Conservation (phyloP, 352 stramenopile species). For the Elongisporangium undulatum region DNA sequence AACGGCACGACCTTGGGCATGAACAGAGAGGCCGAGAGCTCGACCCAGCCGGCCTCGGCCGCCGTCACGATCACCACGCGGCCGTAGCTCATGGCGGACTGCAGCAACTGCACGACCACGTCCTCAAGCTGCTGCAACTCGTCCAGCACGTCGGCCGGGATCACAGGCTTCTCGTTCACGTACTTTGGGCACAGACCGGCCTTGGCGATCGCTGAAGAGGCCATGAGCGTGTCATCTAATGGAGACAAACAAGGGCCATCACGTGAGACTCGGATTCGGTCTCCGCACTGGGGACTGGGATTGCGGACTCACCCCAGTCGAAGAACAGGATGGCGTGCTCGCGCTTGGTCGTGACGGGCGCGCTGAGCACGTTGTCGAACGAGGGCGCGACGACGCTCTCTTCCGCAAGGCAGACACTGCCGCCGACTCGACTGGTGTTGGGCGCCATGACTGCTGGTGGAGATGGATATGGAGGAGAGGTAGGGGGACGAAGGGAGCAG, state of each 20-base stretch:
- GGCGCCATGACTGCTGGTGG: conserved; percentile 35
- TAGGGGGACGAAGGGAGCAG: conserved; percentile 3
- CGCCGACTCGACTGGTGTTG: conserved; percentile 36
- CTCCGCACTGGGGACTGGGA: background rate
- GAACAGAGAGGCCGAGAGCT: conserved; percentile 84
- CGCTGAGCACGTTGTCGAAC: conserved; percentile 37
- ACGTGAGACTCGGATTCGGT: background rate
- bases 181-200: conserved; percentile 80
- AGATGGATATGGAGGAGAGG: background rate
- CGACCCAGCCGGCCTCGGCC: conserved; percentile 87
- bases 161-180: conserved; percentile 77
- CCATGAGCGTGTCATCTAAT: conserved; percentile 80
- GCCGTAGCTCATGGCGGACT: conserved; percentile 65
- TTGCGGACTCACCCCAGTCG: conserved; percentile 62
- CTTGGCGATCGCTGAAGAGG: conserved; percentile 76
- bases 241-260: conserved; percentile 1
- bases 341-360: conserved; percentile 25
- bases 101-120: conserved; percentile 67
- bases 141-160: conserved; percentile 61
- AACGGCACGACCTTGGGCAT: conserved; percentile 80
- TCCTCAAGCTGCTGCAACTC: conserved; percentile 78
- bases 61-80: conserved; percentile 88
- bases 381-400: conserved; percentile 11
- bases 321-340: conserved; percentile 81
- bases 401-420: conserved; percentile 66